phyloP scores from a whole-genome alignment of 305 asterid genomes.

The Plantago lanceolata region DNA sequence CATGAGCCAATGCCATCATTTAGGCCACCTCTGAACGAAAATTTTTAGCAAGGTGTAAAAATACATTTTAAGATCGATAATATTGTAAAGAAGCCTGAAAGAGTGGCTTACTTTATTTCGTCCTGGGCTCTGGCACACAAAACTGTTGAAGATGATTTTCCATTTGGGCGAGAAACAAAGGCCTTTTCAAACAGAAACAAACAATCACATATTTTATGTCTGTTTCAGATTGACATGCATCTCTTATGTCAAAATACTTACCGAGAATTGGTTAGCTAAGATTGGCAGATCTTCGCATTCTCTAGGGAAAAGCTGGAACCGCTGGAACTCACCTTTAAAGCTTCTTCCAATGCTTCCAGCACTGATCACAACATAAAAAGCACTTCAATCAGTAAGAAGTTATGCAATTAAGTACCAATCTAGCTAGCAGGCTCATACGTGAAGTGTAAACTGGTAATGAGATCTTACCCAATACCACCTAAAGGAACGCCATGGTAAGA shows the following conservation, averaged over 20 bases:
- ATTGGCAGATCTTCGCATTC: conserved; percentile 68
- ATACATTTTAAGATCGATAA: not conserved
- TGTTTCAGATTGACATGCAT: too few relatives aligned
- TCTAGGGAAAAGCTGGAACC: conserved; percentile 80
- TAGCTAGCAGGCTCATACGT: not conserved
- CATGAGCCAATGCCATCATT: conserved; percentile 65
- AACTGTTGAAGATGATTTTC: conserved; percentile 51
- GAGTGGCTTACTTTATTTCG: conserved; percentile 37
- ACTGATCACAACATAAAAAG: conserved; percentile 30
- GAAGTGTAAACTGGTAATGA: conserved; percentile 1
- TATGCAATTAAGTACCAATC: not conserved
- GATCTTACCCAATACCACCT: conserved; percentile 75
- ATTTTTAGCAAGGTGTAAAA: conserved; percentile 15
- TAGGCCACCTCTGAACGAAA: conserved; percentile 44
- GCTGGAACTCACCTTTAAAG: conserved; percentile 76
- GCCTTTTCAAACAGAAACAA: conserved; percentile 25
- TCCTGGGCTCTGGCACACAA: conserved; percentile 53
- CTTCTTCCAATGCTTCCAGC: conserved; percentile 94
- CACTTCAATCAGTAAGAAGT: not conserved
- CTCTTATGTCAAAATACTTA: conserved; percentile 32
- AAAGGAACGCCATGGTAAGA: conserved; percentile 74
- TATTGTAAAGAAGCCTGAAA: not conserved
- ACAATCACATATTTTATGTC: too few relatives aligned
- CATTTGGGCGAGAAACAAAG: conserved; percentile 68
- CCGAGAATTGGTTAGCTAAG: conserved; percentile 78